phyloP scores from a whole-genome alignment of 768 basidiomycete genomes.

The Auriculariales sp. region DNA sequence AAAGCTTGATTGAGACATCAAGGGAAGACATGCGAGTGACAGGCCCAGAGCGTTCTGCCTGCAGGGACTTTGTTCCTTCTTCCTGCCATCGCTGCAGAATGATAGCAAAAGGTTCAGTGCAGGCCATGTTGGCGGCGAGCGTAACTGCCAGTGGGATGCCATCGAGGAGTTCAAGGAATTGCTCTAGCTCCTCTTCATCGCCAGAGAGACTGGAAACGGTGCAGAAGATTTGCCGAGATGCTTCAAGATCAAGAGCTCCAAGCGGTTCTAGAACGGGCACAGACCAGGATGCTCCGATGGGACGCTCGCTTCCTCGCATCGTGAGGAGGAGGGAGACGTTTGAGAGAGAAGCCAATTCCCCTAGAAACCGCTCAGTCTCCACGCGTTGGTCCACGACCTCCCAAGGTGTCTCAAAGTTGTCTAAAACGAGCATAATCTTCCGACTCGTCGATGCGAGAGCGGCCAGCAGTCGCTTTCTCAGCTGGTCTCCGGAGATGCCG shows the following conservation, averaged over 20 bases:
- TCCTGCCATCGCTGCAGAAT: slow-evolving; percentile 3
- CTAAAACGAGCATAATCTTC: no score
- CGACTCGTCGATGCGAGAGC: no score
- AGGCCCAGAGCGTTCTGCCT: neutral
- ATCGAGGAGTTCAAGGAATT: slow-evolving; percentile 13
- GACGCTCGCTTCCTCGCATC: slow-evolving; percentile 13
- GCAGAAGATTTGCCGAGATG: slow-evolving; percentile 14
- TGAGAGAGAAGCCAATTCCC: slow-evolving; percentile 11
- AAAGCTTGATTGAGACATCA: slow-evolving; percentile 12
- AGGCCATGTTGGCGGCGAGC: slow-evolving; percentile 17
- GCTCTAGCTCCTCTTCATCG: slow-evolving; percentile 11
- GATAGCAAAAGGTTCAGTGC: neutral
- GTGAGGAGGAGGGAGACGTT: slow-evolving; percentile 20
- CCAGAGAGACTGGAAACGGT: slow-evolving; percentile 10
- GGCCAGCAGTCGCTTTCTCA: no score
- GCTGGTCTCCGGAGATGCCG: no score
- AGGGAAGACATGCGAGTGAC: slow-evolving; percentile 9
- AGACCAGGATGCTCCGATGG: slow-evolving; percentile 2
- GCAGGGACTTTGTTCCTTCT: slow-evolving; percentile 2
- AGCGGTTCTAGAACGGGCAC: neutral
- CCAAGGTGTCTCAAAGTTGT: no score
- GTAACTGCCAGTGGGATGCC: slow-evolving; percentile 20
- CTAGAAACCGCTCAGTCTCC: slow-evolving; percentile 14
- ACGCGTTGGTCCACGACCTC: no score
- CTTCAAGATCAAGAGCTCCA: slow-evolving; percentile 4